A percentile compares a stretch with the other conserved stretches of the same genome.
Conservation (phyloP, 2,329 filamentous ascomycete species). For the Xylaria sp. region DNA sequence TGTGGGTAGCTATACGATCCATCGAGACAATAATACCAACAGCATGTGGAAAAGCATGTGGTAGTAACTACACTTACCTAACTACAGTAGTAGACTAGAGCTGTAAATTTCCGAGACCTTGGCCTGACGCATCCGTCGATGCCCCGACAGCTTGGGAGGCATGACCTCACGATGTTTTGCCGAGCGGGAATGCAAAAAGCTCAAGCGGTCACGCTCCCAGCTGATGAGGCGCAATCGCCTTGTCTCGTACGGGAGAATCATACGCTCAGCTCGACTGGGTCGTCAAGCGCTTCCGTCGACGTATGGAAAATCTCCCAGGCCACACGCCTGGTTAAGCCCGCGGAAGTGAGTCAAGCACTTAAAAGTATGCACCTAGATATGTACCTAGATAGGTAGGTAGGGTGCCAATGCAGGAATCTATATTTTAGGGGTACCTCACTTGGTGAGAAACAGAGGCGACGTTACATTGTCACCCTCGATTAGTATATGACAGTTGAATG, state of each 20-base stretch:
- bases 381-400: background rate
- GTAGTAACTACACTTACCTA: too few species aligned
- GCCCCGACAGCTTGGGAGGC: conserved; percentile 24
- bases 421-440: background rate
- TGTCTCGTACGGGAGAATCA: conserved; percentile 8
- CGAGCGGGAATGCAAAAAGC: conserved; percentile 4
- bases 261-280: background rate
- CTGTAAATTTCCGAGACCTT: background rate
- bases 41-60: background rate
- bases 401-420: background rate
- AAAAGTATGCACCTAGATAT: background rate
- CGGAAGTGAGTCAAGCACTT: background rate
- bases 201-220: conserved; percentile 26
- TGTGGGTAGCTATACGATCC: conserved; percentile 2
- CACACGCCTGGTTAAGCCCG: conserved; percentile 15
- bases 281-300: conserved; percentile 16
- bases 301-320: conserved; percentile 15
- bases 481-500: conserved; percentile 5
- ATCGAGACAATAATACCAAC: background rate
- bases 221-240: conserved; percentile 17
- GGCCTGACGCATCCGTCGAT: conserved; percentile 26
- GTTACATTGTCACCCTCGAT: conserved; percentile 33
- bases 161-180: conserved; percentile 13
- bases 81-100: background rate
- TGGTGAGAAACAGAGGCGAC: conserved; percentile 32